Evolutionary conservation across 2,329 filamentous ascomycete species (phyloP), one percentile per base, ranked within the genome.

Genomic region (Calcarisporium arbuscula): DNA sequence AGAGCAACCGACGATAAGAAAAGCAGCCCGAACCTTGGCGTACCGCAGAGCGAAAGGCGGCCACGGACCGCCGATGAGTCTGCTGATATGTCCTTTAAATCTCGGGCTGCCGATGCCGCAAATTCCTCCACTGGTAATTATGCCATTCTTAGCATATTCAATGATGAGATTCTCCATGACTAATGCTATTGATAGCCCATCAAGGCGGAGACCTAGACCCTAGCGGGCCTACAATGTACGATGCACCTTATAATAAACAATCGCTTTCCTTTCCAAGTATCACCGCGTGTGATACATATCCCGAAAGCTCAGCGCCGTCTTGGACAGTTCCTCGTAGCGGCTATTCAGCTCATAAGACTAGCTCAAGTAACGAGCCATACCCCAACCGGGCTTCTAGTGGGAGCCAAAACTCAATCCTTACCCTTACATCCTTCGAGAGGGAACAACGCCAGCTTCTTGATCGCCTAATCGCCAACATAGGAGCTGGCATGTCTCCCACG

Each of bases 161-260:
- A n/a, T n/a, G n/a, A n/a, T n/a, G n/a, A n/a, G n/a, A n/a, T n/a
- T n/a, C n/a, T n/a, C n/a, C n/a, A n/a, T n/a, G n/a, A n/a, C n/a
- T n/a, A n/a, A n/a, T n/a, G n/a, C n/a, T n/a, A n/a, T n/a, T n/a
- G n/a, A n/a, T n/a, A n/a, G n/a, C n/a, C n/a, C n/a, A n/a, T n/a
- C n/a, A n/a, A n/a, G n/a, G n/a, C n/a, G n/a, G n/a, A n/a, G n/a
- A n/a, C n/a, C n/a, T n/a, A n/a, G n/a, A n/a, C n/a, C n/a, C 41
- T 23, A 50, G 53, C 19, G 54, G 54, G 26, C 58, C 63, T 42
- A 64, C 66, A 61, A 65, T 70, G 70, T 74, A 74, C 61, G 70
- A 38, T 34, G 41, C 44, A 47, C 42, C 52, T 36, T 40, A 41
- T 37, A 29, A 35, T 32, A 41, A 41, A 10, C 32, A 40, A 31